These are phyloP conservation scores for Boletus pseudopeckii DNA, from an alignment of 768 basidiomycete genomes.

Conservation along the genomic window DNA sequence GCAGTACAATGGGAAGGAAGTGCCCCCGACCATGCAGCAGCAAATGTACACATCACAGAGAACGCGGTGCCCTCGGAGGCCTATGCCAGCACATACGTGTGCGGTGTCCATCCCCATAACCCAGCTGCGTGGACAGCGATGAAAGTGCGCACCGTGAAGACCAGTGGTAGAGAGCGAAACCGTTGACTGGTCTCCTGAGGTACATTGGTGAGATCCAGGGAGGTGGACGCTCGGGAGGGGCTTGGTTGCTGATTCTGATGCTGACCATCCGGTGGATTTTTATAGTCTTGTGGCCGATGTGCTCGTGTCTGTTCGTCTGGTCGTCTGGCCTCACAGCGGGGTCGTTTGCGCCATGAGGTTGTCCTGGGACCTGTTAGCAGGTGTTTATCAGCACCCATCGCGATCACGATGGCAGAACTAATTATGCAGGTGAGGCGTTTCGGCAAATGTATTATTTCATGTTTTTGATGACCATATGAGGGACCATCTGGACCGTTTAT, in stretches of 20 bases:
- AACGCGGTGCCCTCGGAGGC: slow-evolving; percentile 15
- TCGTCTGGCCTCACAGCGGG: slow-evolving; percentile 7
- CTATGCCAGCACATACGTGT: not conserved
- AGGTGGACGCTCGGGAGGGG: slow-evolving; percentile 6
- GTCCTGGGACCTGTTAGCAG: slow-evolving; percentile 15
- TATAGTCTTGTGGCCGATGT: slow-evolving; percentile 22
- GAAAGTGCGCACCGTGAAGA: slow-evolving; percentile 15
- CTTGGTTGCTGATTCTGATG: slow-evolving; percentile 12
- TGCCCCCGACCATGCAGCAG: slow-evolving; percentile 34
- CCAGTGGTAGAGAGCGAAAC: not conserved
- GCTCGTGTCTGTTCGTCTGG: slow-evolving; percentile 15
- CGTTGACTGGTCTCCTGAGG: not conserved
- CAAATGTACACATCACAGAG: slow-evolving; percentile 19
- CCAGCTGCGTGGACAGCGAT: slow-evolving; percentile 9
- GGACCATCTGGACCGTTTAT: slow-evolving; percentile 20
- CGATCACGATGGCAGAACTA: slow-evolving; percentile 24
- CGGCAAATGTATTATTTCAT: slow-evolving; percentile 23
- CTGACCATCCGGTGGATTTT: slow-evolving; percentile 19
- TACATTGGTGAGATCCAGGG: not conserved
- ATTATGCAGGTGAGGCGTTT: slow-evolving; percentile 22
- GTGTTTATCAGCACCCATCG: slow-evolving; percentile 25
- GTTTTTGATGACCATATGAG: slow-evolving; percentile 28
- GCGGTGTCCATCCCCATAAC: slow-evolving; percentile 12
- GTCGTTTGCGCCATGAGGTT: slow-evolving; percentile 22
- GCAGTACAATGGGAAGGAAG: slow-evolving; percentile 39